Conservation (phyloP, 768 basidiomycete genomes). For the Collybia sordida region DNA sequence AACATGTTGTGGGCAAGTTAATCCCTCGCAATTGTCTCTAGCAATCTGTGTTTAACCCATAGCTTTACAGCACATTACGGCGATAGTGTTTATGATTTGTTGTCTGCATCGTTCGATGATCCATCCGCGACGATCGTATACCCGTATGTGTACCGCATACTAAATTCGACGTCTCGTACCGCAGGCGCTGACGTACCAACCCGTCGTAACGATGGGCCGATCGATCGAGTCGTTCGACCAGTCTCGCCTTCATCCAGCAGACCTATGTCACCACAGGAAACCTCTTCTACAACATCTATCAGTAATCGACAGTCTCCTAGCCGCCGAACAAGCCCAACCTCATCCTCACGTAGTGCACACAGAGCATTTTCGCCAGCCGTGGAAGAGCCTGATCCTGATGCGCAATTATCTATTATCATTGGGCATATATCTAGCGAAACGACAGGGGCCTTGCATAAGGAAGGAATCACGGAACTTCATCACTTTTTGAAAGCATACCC, state of each 20-base stretch:
- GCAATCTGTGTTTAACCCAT: too few relatives aligned
- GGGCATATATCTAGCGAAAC: conserved; percentile 88
- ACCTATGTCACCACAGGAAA: conserved; percentile 71
- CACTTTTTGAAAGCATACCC: conserved; percentile 92
- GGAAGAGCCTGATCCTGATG: conserved; percentile 87
- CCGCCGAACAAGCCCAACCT: conserved; percentile 67
- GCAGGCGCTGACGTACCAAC: conserved; percentile 37
- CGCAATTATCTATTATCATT: conserved; percentile 78
- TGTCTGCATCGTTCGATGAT: conserved; percentile 90
- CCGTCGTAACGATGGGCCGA: conserved; percentile 29
- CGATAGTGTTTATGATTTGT: conserved; percentile 87
- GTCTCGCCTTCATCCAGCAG: conserved; percentile 64
- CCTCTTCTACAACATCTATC: conserved; percentile 49
- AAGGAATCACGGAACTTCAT: conserved; percentile 93
- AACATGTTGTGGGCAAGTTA: conserved; percentile 90
- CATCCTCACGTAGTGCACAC: conserved; percentile 61
- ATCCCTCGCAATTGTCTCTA: too few relatives aligned
- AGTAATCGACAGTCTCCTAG: conserved; percentile 57
- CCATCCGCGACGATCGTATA: conserved; percentile 98
- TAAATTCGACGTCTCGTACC: conserved; percentile 60
- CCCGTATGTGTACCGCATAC: conserved; percentile 90
- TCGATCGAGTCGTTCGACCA: conserved; percentile 42
- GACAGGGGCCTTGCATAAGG: conserved; percentile 86
- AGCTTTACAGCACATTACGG: conserved; percentile 67
- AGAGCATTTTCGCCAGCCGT: conserved; percentile 49